phyloP scores from a whole-genome alignment of 345 rosid species.

The Aethionema arabicum region DNA sequence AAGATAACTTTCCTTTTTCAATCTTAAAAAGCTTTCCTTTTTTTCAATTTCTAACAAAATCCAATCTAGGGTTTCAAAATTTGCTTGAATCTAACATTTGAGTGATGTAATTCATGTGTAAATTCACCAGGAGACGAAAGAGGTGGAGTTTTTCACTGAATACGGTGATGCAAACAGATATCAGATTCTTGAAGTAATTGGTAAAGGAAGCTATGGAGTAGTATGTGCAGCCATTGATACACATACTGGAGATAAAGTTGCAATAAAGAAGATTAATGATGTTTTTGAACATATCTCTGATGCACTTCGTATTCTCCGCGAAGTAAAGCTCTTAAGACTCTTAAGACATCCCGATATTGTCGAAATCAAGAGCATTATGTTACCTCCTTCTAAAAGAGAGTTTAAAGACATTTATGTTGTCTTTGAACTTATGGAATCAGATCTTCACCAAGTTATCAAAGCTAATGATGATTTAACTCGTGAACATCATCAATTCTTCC shows the following conservation, averaged over 20 bases:
- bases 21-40: background rate
- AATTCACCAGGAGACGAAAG: slow-evolving; percentile 57
- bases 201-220: slow-evolving; percentile 97
- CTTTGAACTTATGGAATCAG: slow-evolving; percentile 98
- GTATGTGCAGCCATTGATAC: slow-evolving; percentile 97
- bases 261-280: slow-evolving; percentile 87
- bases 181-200: slow-evolving; percentile 79
- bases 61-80: background rate
- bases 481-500: slow-evolving; percentile 95
- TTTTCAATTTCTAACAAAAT: background rate
- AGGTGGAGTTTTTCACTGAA: slow-evolving; percentile 86
- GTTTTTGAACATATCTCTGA: slow-evolving; percentile 88
- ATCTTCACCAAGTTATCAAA: slow-evolving; percentile 98
- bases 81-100: background rate
- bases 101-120: background rate
- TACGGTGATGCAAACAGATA: slow-evolving; percentile 93
- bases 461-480: slow-evolving; percentile 94
- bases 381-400: slow-evolving; percentile 93
- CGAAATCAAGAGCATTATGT: slow-evolving; percentile 89
- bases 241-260: slow-evolving; percentile 87
- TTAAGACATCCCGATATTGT: slow-evolving; percentile 91
- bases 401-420: slow-evolving; percentile 91
- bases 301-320: slow-evolving; percentile 81
- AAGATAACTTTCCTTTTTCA: slow-evolving; percentile 12
- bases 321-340: slow-evolving; percentile 86